Conservation (phyloP, 805 yeast species). For the Saccharomyces jurei region DNA sequence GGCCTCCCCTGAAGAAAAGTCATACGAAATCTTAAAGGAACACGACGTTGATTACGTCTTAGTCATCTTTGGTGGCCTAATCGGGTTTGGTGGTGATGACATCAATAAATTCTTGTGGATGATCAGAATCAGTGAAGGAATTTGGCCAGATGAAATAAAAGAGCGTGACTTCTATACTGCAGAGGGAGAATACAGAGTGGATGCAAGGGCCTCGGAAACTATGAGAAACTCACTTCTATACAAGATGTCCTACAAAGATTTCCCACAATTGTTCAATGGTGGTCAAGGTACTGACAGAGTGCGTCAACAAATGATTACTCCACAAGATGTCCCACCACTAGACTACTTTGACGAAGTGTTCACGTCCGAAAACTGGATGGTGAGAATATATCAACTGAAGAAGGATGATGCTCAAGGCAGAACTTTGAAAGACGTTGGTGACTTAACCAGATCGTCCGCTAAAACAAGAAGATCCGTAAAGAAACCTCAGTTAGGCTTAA, state of each 20-base stretch:
- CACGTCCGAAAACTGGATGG: conserved; percentile 95
- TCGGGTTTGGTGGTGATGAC: conserved; percentile 95
- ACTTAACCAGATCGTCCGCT: conserved; percentile 36
- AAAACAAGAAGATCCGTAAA: conserved; percentile 37
- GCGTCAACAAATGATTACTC: conserved; percentile 69
- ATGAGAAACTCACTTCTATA: conserved; percentile 90
- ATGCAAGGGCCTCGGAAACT: conserved; percentile 67
- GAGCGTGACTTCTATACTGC: conserved; percentile 80
- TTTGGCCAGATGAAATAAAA: conserved; percentile 97
- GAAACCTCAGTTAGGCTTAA: conserved; percentile 48
- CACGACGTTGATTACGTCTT: conserved; percentile 94
- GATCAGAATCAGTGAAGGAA: conserved; percentile 97
- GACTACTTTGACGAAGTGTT: conserved; percentile 87
- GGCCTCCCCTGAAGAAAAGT: conserved; percentile 80
- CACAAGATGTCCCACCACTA: conserved; percentile 43
- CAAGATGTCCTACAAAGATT: conserved; percentile 87
- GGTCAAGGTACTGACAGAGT: conserved; percentile 74
- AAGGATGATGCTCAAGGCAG: conserved; percentile 84
- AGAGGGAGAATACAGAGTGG: conserved; percentile 83
- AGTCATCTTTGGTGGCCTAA: conserved; percentile 85
- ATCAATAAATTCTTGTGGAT: conserved; percentile 96
- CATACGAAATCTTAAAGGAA: conserved; percentile 79
- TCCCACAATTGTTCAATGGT: conserved; percentile 56
- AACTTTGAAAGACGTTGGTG: conserved; percentile 51
- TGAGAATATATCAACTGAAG: conserved; percentile 86